phyloP scores from a whole-genome alignment of 1,139 yeast species.

The Yamadazyma friedrichii region DNA sequence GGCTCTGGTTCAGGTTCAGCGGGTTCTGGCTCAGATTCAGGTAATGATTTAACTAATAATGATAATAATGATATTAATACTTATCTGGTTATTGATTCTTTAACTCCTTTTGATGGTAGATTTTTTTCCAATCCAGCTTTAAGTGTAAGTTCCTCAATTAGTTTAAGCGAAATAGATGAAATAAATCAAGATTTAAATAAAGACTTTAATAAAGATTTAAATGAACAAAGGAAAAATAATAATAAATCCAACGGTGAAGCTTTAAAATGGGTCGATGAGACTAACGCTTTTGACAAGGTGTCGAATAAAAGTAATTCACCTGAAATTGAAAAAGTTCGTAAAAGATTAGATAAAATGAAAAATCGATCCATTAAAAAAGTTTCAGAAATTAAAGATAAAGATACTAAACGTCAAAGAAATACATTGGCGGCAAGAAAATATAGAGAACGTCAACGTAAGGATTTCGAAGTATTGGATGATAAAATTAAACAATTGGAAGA shows the following conservation, averaged over 20 bases:
- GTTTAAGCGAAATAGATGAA: no score
- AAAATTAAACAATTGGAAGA: constrained; percentile 17
- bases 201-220: neutral
- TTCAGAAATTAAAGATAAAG: constrained; percentile 3
- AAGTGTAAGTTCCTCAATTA: no score
- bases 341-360: constrained; percentile 11
- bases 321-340: constrained; percentile 12
- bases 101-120: no score
- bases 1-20: no score
- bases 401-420: constrained; percentile 15
- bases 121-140: no score
- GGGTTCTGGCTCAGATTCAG: no score
- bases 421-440: constrained; percentile 23
- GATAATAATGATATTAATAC: no score
- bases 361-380: neutral
- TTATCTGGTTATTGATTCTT: no score
- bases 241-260: neutral
- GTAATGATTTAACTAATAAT: no score
- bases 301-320: neutral
- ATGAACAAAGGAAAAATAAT: neutral
- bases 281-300: neutral
- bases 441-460: constrained; percentile 18
- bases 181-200: no score
- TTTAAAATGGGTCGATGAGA: constrained; percentile 4
- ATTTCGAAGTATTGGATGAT: constrained; percentile 19